Conservation (phyloP, 257 asterid genomes). For the Scutellaria minor region DNA sequence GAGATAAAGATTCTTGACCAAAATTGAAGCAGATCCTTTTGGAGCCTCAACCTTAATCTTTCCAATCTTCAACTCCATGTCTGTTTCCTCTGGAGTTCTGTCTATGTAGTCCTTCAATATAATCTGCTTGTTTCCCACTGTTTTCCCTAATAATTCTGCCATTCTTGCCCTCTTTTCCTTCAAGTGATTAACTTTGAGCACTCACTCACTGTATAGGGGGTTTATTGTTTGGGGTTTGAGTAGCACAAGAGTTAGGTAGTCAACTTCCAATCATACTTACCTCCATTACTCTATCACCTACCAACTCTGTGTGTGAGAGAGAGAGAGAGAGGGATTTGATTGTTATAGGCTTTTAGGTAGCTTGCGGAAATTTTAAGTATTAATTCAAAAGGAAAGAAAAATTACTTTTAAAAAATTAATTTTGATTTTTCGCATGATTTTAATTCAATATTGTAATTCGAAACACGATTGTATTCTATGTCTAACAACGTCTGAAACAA, state of each 20-base stretch:
- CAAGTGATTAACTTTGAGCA: too few relatives aligned
- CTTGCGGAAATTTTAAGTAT: too few relatives aligned
- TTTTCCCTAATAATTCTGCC: constrained; percentile 22
- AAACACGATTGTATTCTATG: too few relatives aligned
- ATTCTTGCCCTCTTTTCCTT: constrained; percentile 1
- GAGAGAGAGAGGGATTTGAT: not conserved
- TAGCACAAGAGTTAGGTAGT: not conserved
- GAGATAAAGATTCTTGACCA: constrained; percentile 84
- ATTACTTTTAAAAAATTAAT: too few relatives aligned
- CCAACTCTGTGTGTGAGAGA: not conserved
- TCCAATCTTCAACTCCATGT: constrained; percentile 72
- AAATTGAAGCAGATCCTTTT: constrained; percentile 60
- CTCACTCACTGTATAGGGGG: not conserved
- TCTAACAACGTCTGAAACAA: too few relatives aligned
- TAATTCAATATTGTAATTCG: too few relatives aligned
- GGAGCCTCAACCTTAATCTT: constrained; percentile 64
- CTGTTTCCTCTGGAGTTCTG: constrained; percentile 70
- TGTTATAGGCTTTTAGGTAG: too few relatives aligned
- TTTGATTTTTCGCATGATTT: too few relatives aligned
- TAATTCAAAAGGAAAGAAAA: too few relatives aligned
- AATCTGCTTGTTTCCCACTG: constrained; percentile 71
- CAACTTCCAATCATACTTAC: not conserved
- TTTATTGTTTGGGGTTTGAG: not conserved
- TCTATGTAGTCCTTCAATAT: constrained; percentile 74
- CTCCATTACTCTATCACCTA: not conserved